phyloP scores from a whole-genome alignment of 306 rosid species.

The peach (Prunus persica) region Prunus_persica_NCBIv2 NC_034009.1:1143501-1144000 shows the following conservation, averaged over 20 bases:
- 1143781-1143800: not conserved
- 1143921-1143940: conserved; percentile 40
- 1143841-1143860: too few species aligned
- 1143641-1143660: not conserved
- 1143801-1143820: not conserved
- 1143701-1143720: conserved; percentile 13
- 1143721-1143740: conserved; percentile 21
- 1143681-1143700: conserved; percentile 1
- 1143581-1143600: conserved; percentile 32
- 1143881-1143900: conserved; percentile 1
- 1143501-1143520: conserved; percentile 51
- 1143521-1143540: conserved; percentile 67
- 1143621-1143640: conserved; percentile 2
- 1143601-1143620: conserved; percentile 17
- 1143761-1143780: not conserved
- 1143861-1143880: not conserved
- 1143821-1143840: not conserved
- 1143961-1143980: conserved; percentile 35
- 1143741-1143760: not conserved
- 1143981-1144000: conserved; percentile 14
- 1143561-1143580: conserved; percentile 50
- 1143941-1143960: conserved; percentile 40
- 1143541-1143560: conserved; percentile 42
- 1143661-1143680: conserved; percentile 12
- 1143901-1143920: conserved; percentile 25